Conservation (phyloP, 164 flowering plant species). For the Piper betle region DNA sequence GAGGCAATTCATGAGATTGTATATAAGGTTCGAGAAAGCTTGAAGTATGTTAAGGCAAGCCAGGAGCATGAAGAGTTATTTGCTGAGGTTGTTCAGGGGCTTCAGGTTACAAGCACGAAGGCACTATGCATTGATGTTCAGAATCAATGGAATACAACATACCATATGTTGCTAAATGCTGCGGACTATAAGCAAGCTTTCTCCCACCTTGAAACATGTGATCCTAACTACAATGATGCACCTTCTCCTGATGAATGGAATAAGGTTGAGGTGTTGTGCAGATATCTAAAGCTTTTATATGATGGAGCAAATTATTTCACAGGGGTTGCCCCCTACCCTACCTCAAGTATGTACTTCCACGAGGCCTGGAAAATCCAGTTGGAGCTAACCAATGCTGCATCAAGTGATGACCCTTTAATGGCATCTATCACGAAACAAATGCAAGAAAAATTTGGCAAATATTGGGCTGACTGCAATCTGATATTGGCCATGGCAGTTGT, state of each 20-base stretch:
- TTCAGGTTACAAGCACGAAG: constrained; percentile 62
- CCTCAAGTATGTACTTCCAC: constrained; percentile 57
- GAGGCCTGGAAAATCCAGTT: constrained; percentile 77
- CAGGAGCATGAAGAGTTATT: constrained; percentile 64
- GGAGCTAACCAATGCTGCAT: constrained; percentile 45
- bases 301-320: constrained; percentile 46
- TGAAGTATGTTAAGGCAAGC: constrained; percentile 68
- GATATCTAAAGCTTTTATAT: constrained; percentile 42
- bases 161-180: constrained; percentile 66
- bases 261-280: constrained; percentile 43
- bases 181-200: constrained; percentile 82
- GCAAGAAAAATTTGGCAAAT: constrained; percentile 51
- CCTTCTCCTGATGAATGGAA: constrained; percentile 73
- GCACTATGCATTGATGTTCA: constrained; percentile 51
- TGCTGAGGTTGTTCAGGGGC: constrained; percentile 57
- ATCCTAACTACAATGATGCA: constrained; percentile 54
- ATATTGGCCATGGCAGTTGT: constrained; percentile 64
- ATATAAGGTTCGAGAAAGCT: constrained; percentile 56
- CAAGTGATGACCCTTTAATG: constrained; percentile 41
- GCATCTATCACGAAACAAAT: constrained; percentile 27
- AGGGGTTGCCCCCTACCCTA: constrained; percentile 26
- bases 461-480: constrained; percentile 65
- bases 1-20: constrained; percentile 29
- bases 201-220: constrained; percentile 60
- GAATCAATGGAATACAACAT: constrained; percentile 77